Evolutionary conservation across 2,329 filamentous ascomycete species (phyloP).

Genomic region (Ophiosphaerella narmari): DNA sequence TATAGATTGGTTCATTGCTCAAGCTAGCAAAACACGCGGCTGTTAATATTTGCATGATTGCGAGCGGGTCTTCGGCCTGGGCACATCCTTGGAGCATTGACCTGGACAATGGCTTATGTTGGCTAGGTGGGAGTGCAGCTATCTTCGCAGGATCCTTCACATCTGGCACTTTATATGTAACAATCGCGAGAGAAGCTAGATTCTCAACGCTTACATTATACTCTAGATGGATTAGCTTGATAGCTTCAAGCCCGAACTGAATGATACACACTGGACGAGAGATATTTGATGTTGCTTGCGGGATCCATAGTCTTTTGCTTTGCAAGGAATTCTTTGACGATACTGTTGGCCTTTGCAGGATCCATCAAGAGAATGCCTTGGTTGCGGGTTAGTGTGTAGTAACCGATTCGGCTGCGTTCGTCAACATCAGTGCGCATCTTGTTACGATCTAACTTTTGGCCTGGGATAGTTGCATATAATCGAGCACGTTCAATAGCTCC

Average conservation of each 20-base stretch:
- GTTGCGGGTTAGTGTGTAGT: constrained; percentile 22
- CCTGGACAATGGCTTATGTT: constrained; percentile 22
- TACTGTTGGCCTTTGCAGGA: constrained; percentile 20
- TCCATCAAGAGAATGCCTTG: constrained; percentile 23
- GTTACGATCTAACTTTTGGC: constrained; percentile 18
- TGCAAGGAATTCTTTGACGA: constrained; percentile 31
- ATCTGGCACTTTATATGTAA: constrained; percentile 31
- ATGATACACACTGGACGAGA: constrained; percentile 28
- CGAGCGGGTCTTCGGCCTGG: constrained; percentile 30
- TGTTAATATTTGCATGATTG: constrained; percentile 36
- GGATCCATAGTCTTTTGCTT: constrained; percentile 24
- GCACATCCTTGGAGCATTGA: constrained; percentile 35
- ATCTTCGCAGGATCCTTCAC: constrained; percentile 20
- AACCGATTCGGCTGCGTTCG: constrained; percentile 21
- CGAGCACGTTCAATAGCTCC: background rate
- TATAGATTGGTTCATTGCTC: constrained; percentile 9
- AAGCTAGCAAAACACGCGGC: constrained; percentile 24
- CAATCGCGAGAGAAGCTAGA: constrained; percentile 31
- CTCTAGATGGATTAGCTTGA: constrained; percentile 23
- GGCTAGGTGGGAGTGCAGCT: constrained; percentile 29
- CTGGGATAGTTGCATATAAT: constrained; percentile 14
- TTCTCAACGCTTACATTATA: constrained; percentile 28
- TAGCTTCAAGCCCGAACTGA: background rate
- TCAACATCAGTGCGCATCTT: constrained; percentile 27
- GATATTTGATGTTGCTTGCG: constrained; percentile 15